A percentile compares a stretch with the other conserved stretches of the same genome.
These are phyloP conservation scores for Erodium trifolium DNA, from an alignment of 441 rosid species.

Conservation along the genomic window DNA sequence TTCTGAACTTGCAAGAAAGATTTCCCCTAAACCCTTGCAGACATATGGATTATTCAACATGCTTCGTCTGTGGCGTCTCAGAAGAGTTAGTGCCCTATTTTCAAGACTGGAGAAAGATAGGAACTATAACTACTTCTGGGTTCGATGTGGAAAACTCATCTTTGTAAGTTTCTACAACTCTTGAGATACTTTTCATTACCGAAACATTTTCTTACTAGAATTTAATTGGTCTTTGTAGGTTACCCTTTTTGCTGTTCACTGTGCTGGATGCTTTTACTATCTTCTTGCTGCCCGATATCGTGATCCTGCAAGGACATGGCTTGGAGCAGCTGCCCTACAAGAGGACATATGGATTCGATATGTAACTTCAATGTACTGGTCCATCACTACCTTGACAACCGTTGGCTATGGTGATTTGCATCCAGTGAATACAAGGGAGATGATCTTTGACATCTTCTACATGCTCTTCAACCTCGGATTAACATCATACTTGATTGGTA, in stretches of 20 bases:
- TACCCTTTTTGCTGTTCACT: conserved; percentile 71
- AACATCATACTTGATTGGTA: conserved; percentile 79
- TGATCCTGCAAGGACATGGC: conserved; percentile 56
- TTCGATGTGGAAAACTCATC: conserved; percentile 71
- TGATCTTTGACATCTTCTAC: conserved; percentile 32
- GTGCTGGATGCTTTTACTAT: conserved; percentile 77
- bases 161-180: conserved; percentile 45
- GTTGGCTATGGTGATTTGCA: conserved; percentile 87
- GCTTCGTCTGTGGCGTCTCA: conserved; percentile 28
- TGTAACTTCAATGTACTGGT: conserved; percentile 86
- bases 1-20: conserved; percentile 53
- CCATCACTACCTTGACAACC: conserved; percentile 75
- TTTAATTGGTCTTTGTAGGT: conserved; percentile 36
- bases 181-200: not conserved
- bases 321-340: conserved; percentile 44
- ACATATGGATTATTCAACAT: conserved; percentile 66
- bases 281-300: conserved; percentile 57
- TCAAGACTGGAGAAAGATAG: conserved; percentile 80
- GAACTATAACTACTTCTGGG: conserved; percentile 75
- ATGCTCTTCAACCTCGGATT: conserved; percentile 45
- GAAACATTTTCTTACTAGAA: conserved; percentile 7
- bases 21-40: conserved; percentile 41
- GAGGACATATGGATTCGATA: conserved; percentile 55
- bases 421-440: conserved; percentile 73
- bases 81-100: conserved; percentile 81